Evolutionary conservation across 768 basidiomycete genomes (phyloP).

Genomic region (Scleroderma citrinum): DNA sequence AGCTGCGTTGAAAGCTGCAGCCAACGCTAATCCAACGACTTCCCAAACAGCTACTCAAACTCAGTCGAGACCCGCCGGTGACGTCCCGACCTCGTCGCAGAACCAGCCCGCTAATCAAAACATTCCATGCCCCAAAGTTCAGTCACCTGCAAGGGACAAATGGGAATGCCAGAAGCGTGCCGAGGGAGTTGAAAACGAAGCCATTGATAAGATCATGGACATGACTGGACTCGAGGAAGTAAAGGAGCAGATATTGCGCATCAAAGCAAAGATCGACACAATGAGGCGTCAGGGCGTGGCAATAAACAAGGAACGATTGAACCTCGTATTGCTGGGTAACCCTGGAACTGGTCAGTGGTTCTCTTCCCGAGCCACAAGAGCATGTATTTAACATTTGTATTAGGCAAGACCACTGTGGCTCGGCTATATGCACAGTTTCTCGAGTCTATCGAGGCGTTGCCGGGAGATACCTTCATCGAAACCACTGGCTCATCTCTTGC

Average conservation of each 20-base stretch:
- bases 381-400: neutral
- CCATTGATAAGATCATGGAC: slow-evolving; percentile 63
- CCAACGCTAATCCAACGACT: neutral
- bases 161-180: slow-evolving; percentile 57
- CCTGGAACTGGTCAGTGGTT: slow-evolving; percentile 59
- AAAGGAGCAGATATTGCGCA: slow-evolving; percentile 51
- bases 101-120: neutral
- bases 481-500: slow-evolving; percentile 58
- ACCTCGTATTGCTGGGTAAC: slow-evolving; percentile 60
- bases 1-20: neutral
- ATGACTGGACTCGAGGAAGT: slow-evolving; percentile 67
- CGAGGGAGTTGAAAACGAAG: slow-evolving; percentile 44
- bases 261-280: slow-evolving; percentile 54
- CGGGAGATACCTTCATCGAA: slow-evolving; percentile 50
- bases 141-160: slow-evolving; percentile 36
- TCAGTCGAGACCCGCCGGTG: slow-evolving; percentile 1
- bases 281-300: slow-evolving; percentile 48
- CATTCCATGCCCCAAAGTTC: slow-evolving; percentile 9
- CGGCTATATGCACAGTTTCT: slow-evolving; percentile 59
- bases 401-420: slow-evolving; percentile 69
- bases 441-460: slow-evolving; percentile 46
- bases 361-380: neutral
- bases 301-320: slow-evolving; percentile 52
- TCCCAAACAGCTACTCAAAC: neutral
- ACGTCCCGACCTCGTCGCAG: slow-evolving; percentile 1